These are phyloP conservation scores for Luffa aegyptiaca DNA, from an alignment of 306 rosid genomes.

Conservation along the genomic window DNA sequence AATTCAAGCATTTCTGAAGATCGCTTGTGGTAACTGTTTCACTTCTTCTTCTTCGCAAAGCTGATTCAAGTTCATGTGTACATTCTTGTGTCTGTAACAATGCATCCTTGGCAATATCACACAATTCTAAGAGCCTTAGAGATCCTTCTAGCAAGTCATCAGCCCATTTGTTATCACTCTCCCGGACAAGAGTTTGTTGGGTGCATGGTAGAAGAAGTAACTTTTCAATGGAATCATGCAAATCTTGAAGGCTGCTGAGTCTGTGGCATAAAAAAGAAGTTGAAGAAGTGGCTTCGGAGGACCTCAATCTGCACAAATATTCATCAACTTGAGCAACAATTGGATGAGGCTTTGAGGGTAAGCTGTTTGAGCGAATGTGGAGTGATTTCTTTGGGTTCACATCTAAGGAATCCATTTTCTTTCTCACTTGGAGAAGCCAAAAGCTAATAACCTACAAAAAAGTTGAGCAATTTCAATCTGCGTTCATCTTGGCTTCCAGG, in stretches of 20 bases:
- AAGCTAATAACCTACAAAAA: background rate
- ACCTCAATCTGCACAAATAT: constrained; percentile 12
- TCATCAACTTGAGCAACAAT: constrained; percentile 11
- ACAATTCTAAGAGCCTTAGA: constrained; percentile 18
- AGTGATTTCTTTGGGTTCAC: background rate
- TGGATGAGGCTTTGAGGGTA: constrained; percentile 21
- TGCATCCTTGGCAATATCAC: constrained; percentile 18
- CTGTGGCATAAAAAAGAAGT: constrained; percentile 13
- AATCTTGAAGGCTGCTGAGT: constrained; percentile 16
- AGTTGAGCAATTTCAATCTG: background rate
- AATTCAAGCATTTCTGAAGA: constrained; percentile 8
- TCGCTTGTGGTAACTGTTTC: constrained; percentile 7
- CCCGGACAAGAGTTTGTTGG: constrained; percentile 12
- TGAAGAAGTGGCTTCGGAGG: background rate
- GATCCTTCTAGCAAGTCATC: constrained; percentile 23
- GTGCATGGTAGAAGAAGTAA: constrained; percentile 19
- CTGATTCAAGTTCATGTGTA: constrained; percentile 10
- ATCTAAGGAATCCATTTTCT: constrained; percentile 8
- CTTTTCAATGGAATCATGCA: constrained; percentile 15
- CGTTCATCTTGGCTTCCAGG: background rate
- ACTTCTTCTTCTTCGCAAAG: constrained; percentile 14
- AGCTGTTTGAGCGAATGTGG: constrained; percentile 17
- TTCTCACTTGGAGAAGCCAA: background rate
- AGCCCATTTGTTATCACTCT: constrained; percentile 3
- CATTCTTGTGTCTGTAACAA: constrained; percentile 14